A percentile compares a stretch with the other conserved stretches of the same genome.
Evolutionary conservation across 2,329 filamentous ascomycete genomes (phyloP).

Genomic region (Coniochaeta sp.): DNA sequence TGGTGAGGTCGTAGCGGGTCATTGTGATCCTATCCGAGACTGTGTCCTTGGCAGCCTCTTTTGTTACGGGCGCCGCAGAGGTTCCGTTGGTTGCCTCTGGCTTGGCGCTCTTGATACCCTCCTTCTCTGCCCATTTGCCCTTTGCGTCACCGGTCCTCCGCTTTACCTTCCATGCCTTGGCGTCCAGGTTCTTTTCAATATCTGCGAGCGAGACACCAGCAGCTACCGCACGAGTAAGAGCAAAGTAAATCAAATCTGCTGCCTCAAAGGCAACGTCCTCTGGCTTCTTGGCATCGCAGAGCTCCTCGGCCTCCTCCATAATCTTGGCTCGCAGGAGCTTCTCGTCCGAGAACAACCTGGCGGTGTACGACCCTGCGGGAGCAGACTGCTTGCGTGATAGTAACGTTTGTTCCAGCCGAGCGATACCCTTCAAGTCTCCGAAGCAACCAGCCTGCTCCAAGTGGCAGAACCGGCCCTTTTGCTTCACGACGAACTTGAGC

Average conservation of each 20-base stretch:
- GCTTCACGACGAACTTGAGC: conserved; percentile 79
- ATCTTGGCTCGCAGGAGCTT: conserved; percentile 91
- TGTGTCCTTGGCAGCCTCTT: conserved; percentile 29
- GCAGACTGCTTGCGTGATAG: conserved; percentile 73
- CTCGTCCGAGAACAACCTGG: conserved; percentile 82
- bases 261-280: conserved; percentile 89
- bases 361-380: conserved; percentile 87
- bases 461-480: conserved; percentile 92
- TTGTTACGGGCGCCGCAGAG: conserved; percentile 24
- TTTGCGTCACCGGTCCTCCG: conserved; percentile 90
- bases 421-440: conserved; percentile 72
- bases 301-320: conserved; percentile 94
- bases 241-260: conserved; percentile 93
- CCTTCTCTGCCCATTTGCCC: conserved; percentile 81
- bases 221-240: conserved; percentile 78
- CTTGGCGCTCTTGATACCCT: conserved; percentile 50
- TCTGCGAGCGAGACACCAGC: conserved; percentile 81
- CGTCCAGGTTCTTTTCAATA: conserved; percentile 85
- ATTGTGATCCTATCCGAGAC: conserved; percentile 61
- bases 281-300: conserved; percentile 77
- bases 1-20: conserved; percentile 66
- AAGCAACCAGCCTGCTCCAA: conserved; percentile 90
- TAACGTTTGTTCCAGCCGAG: conserved; percentile 81
- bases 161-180: conserved; percentile 94
- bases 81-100: conserved; percentile 19